A percentile compares a stretch with the other conserved stretches of the same genome.
Conservation (phyloP, 202 grass and related monocot genomes). For the Setaria italica region DNA sequence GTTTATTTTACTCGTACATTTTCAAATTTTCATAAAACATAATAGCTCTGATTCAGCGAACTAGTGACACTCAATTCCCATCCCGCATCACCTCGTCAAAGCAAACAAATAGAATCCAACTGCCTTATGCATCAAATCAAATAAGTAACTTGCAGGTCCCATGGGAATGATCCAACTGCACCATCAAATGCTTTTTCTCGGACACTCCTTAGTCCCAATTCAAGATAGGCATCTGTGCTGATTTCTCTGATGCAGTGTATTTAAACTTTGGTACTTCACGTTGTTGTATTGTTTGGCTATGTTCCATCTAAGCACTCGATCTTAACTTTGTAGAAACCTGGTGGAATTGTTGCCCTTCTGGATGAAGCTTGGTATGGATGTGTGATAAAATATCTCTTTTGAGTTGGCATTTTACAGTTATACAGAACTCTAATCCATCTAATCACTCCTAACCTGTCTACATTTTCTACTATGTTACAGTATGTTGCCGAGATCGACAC, state of each 20-base stretch:
- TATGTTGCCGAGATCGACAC: slow-evolving; percentile 96
- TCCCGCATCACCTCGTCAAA: background rate
- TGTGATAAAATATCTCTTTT: slow-evolving; percentile 45
- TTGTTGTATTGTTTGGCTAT: slow-evolving; percentile 7
- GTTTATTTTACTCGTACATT: background rate
- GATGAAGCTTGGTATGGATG: slow-evolving; percentile 91
- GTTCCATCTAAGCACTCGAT: slow-evolving; percentile 27
- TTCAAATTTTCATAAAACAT: slow-evolving; percentile 15
- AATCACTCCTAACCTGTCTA: slow-evolving; percentile 35
- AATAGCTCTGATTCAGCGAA: slow-evolving; percentile 9
- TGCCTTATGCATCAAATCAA: slow-evolving; percentile 16
- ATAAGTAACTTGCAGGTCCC: background rate
- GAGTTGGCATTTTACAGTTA: slow-evolving; percentile 37
- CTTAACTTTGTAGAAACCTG: slow-evolving; percentile 87
- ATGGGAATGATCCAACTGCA: slow-evolving; percentile 20
- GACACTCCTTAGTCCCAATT: slow-evolving; percentile 17
- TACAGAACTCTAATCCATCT: slow-evolving; percentile 31
- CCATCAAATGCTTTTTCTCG: background rate
- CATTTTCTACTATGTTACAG: slow-evolving; percentile 54
- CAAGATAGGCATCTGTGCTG: slow-evolving; percentile 20
- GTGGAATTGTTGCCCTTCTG: slow-evolving; percentile 96
- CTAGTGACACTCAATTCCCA: background rate
- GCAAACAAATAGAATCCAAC: background rate
- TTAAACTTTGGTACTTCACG: slow-evolving; percentile 35
- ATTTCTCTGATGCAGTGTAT: background rate